Evolutionary conservation across 140 eudicot genomes (phyloP), one percentile per base, ranked within the genome.

Genomic region (Senecio squalidus): DNA sequence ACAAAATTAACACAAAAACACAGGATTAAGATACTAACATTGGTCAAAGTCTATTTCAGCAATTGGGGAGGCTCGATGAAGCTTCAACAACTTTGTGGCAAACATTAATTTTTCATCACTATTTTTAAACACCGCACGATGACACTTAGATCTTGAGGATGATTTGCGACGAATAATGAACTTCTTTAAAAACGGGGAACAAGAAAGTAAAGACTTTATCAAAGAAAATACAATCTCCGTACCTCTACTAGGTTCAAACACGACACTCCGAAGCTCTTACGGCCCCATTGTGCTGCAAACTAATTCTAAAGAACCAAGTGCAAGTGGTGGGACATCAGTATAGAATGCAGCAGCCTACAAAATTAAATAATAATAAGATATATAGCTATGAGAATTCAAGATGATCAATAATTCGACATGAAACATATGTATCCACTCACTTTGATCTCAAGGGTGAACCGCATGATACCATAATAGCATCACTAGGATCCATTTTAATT

Each of bases 191-290:
- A 31, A 15, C 0, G 31, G 44, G 14, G 51, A 56, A 23, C 17
- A 34, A 14, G 51, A 50, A 45, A 68, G 66, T 45, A 57, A 30
- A 13, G 36, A 30, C 74, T 57, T 33, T 27, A 68, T 17, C 25
- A 68, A 30, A 5, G 30, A 1, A 4, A 57, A 6, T 25, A 56
- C 74, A 47, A 3, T 20, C 30, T 33, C 38, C 5, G 50, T n/a
- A 16, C n/a, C 25, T 5, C 5, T 41, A 2, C 15, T 11, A 16
- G 1, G 5, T 20, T 0, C 3, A 8, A 68, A 44, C 23, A 0
- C 26, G 48, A 57, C 59, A 56, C 4, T 7, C 46, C 0, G 25
- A 6, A 44, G 73, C 48, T 67, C 14, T 21, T 17, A 11, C 38
- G 1, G 31, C 33, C 52, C 41, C 26, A 17, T 17, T 51, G 25